These are phyloP conservation scores for Termitomyces sp. DNA, from an alignment of 768 basidiomycete species.

Conservation along the genomic window DNA sequence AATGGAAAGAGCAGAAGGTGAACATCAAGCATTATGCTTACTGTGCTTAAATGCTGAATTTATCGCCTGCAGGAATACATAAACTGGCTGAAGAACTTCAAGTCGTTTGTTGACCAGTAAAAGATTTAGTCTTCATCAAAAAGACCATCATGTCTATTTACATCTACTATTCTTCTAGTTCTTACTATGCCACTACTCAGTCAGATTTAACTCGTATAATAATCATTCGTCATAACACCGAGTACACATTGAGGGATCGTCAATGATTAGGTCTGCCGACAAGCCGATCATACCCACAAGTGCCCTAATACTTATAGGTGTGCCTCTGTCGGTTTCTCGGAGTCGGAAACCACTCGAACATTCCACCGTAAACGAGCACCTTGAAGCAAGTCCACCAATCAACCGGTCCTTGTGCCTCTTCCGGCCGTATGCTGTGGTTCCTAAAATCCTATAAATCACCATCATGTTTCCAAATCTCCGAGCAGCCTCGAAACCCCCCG, in stretches of 20 bases:
- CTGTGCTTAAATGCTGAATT: slow-evolving; percentile 1
- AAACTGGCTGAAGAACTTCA: slow-evolving; percentile 80
- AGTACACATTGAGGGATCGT: no score
- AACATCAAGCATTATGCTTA: slow-evolving; percentile 16
- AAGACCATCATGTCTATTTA: slow-evolving; percentile 9
- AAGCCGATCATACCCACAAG: slow-evolving; percentile 1
- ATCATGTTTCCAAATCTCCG: background rate
- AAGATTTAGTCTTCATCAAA: slow-evolving; percentile 6
- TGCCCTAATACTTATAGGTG: slow-evolving; percentile 1
- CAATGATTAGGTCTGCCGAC: no score
- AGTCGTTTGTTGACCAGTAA: slow-evolving; percentile 73
- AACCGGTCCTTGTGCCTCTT: no score
- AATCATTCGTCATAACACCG: no score
- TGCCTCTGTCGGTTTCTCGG: slow-evolving; percentile 2
- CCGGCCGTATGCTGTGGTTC: background rate
- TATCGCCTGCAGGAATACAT: slow-evolving; percentile 73
- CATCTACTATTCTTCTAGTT: slow-evolving; percentile 2
- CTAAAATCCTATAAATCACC: slow-evolving; percentile 13
- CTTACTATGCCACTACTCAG: slow-evolving; percentile 5
- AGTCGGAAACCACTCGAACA: slow-evolving; percentile 14
- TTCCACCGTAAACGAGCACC: slow-evolving; percentile 2
- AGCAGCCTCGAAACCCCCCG: no score
- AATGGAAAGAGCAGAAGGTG: slow-evolving; percentile 92
- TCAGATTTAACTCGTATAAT: slow-evolving; percentile 4
- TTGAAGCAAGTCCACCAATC: slow-evolving; percentile 4